A percentile compares a stretch with the other conserved stretches of the same genome.
These are phyloP conservation scores for Nakaseomyces delphensis DNA, from an alignment of 1,139 yeast genomes.

Conservation along the genomic window DNA sequence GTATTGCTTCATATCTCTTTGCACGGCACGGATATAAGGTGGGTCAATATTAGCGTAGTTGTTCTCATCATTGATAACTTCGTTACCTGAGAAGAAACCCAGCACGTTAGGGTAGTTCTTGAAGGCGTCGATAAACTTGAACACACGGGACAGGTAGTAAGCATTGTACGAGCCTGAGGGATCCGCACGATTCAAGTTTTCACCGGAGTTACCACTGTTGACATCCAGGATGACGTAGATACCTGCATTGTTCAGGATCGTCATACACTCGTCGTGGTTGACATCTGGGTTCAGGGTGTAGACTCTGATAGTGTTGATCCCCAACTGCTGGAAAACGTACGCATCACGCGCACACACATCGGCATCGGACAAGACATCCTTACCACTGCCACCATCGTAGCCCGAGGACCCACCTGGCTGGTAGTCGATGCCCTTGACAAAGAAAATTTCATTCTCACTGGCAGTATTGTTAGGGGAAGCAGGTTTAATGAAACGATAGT, in stretches of 20 bases:
- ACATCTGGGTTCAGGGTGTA: conserved; percentile 71
- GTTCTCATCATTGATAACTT: conserved; percentile 72
- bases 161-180: conserved; percentile 65
- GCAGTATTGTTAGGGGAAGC: conserved; percentile 28
- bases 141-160: conserved; percentile 62
- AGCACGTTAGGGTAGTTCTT: conserved; percentile 72
- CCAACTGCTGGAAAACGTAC: conserved; percentile 62
- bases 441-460: conserved; percentile 41
- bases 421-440: conserved; percentile 56
- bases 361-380: conserved; percentile 68
- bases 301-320: conserved; percentile 61
- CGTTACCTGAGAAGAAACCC: conserved; percentile 93
- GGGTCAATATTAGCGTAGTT: conserved; percentile 55
- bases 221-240: conserved; percentile 83
- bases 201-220: conserved; percentile 60
- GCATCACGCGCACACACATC: conserved; percentile 75
- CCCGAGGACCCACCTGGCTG: conserved; percentile 69
- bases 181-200: conserved; percentile 62
- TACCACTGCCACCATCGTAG: conserved; percentile 34
- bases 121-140: conserved; percentile 75
- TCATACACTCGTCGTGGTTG: conserved; percentile 84
- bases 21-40: conserved; percentile 75
- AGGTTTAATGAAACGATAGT: conserved; percentile 43
- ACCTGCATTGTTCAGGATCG: conserved; percentile 77
- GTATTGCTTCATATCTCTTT: conserved; percentile 83